phyloP scores from a whole-genome alignment of 129 eudicot genomes.

The Flaveria brownii region DNA sequence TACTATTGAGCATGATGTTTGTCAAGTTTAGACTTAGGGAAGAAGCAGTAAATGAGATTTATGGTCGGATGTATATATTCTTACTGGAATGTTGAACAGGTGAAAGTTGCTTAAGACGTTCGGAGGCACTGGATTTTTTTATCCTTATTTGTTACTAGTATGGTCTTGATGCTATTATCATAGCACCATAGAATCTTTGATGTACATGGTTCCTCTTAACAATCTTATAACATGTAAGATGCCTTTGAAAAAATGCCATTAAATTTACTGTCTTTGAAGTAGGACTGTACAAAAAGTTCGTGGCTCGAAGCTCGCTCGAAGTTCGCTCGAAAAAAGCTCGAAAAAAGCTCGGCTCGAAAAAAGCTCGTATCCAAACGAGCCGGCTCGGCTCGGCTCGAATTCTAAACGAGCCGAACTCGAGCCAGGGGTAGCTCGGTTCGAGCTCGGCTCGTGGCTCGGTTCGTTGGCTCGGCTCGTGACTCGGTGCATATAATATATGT shows the following conservation, averaged over 20 bases:
- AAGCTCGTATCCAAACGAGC: no score
- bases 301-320: no score
- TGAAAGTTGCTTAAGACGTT: not conserved
- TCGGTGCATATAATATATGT: no score
- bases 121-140: not conserved
- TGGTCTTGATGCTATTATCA: not conserved
- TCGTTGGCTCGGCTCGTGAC: no score
- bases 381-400: no score
- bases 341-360: no score
- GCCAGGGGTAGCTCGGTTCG: no score
- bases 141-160: not conserved
- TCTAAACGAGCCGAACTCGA: no score
- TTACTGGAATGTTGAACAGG: not conserved
- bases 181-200: not conserved
- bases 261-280: no score
- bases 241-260: not conserved
- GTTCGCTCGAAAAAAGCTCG: no score
- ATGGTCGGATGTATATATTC: not conserved
- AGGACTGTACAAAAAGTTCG: no score
- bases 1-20: not conserved
- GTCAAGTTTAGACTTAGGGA: constrained; percentile 9
- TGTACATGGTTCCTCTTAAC: not conserved
- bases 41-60: not conserved
- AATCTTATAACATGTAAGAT: not conserved
- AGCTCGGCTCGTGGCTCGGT: no score